Conservation (phyloP, 768 basidiomycete species). For the Leucocoprinus leucothites region DNA sequence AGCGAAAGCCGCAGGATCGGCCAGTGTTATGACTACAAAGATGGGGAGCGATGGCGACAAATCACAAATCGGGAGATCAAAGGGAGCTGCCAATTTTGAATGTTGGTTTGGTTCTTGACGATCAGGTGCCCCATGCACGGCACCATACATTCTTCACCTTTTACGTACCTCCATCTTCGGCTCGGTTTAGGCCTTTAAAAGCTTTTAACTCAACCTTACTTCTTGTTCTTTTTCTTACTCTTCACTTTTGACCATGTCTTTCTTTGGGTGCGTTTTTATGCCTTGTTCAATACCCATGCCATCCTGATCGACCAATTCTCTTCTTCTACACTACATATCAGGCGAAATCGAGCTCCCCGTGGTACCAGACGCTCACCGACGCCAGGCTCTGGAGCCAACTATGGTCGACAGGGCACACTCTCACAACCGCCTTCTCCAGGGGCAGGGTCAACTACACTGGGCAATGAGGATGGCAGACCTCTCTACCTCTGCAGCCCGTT, state of each 20-base stretch:
- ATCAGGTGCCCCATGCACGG: constrained; percentile 1
- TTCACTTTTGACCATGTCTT: background rate
- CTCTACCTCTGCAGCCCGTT: constrained; percentile 93
- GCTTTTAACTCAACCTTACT: background rate
- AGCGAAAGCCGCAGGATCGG: background rate
- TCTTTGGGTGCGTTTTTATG: constrained; percentile 9
- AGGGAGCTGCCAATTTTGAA: too few relatives aligned
- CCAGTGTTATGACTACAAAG: background rate
- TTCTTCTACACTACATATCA: background rate
- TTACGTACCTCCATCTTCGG: background rate
- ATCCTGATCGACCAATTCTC: background rate
- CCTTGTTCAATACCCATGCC: constrained; percentile 42
- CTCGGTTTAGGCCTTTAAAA: too few relatives aligned
- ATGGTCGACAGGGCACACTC: constrained; percentile 22
- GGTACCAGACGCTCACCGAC: constrained; percentile 71
- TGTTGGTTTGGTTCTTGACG: background rate
- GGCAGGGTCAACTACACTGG: constrained; percentile 11
- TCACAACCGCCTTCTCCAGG: constrained; percentile 40
- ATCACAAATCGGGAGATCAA: too few relatives aligned
- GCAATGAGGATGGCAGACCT: constrained; percentile 43
- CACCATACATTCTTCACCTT: background rate
- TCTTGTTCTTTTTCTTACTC: background rate
- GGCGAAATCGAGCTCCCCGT: constrained; percentile 36
- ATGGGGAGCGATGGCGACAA: background rate
- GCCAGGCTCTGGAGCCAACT: constrained; percentile 49